Evolutionary conservation across 495 filamentous ascomycete genomes (phyloP).

Genomic region (Xylaria palmicola): DNA sequence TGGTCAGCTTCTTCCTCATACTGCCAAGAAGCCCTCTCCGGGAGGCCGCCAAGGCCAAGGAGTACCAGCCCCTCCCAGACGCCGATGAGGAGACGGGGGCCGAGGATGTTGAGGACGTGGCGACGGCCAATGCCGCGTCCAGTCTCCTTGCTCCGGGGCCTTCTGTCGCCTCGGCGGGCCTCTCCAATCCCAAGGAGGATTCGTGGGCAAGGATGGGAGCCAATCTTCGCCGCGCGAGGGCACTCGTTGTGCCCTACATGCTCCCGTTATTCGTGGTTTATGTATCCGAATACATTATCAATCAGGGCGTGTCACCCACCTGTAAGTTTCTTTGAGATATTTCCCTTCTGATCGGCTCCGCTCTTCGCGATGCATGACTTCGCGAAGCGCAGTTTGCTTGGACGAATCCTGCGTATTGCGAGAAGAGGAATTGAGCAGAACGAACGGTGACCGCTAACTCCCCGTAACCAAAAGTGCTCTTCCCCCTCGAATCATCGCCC

Average conservation of each 20-base stretch:
- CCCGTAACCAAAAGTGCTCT: conserved; percentile 70
- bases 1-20: conserved; percentile 77
- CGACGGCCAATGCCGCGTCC: conserved; percentile 27
- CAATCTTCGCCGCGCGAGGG: conserved; percentile 44
- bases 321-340: conserved; percentile 16
- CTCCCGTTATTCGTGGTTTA: conserved; percentile 89
- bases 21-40: conserved; percentile 64
- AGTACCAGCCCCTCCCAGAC: conserved; percentile 43
- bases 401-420: too few relatives aligned
- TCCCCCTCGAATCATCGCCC: conserved; percentile 70
- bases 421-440: too few relatives aligned
- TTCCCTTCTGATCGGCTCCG: too few relatives aligned
- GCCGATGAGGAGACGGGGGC: conserved; percentile 41
- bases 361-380: too few relatives aligned
- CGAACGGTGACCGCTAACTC: background rate
- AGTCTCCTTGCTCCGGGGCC: conserved; percentile 38
- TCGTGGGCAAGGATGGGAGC: conserved; percentile 40
- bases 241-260: conserved; percentile 65
- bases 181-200: conserved; percentile 18
- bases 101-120: conserved; percentile 36
- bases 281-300: conserved; percentile 93
- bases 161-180: conserved; percentile 29
- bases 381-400: too few relatives aligned
- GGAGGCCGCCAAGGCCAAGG: conserved; percentile 29
- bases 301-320: conserved; percentile 87